phyloP scores from a whole-genome alignment of 2,329 filamentous ascomycete genomes.

The Pseudonectria buxi region DNA sequence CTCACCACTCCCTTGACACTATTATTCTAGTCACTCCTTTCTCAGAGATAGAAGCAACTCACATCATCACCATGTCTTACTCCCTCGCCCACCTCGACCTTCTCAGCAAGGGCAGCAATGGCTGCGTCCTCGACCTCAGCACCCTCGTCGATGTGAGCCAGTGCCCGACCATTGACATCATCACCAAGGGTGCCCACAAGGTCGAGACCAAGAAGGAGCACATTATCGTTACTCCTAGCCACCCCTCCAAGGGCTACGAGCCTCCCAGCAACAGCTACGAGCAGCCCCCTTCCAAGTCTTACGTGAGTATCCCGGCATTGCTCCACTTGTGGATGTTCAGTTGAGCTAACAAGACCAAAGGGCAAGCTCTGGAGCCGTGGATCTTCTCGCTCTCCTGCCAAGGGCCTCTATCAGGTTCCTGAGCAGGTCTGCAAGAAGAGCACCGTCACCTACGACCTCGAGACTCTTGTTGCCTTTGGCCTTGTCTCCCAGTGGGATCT shows the following conservation, averaged over 20 bases:
- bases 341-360: too few relatives aligned
- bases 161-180: conserved; percentile 17
- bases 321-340: background rate
- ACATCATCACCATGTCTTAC: conserved; percentile 12
- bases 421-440: conserved; percentile 16
- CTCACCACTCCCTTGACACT: conserved; percentile 3
- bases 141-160: conserved; percentile 12
- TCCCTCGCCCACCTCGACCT: conserved; percentile 15
- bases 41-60: background rate
- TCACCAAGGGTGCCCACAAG: conserved; percentile 9
- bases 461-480: conserved; percentile 13
- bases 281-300: background rate
- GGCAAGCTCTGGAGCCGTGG: too few relatives aligned
- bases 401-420: conserved; percentile 10
- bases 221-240: conserved; percentile 14
- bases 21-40: conserved; percentile 5
- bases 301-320: too few relatives aligned
- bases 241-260: background rate
- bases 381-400: too few relatives aligned
- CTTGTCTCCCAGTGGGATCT: conserved; percentile 16
- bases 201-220: conserved; percentile 13
- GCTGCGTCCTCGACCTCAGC: conserved; percentile 16
- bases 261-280: background rate
- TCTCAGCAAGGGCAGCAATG: conserved; percentile 11
- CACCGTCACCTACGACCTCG: conserved; percentile 13